Evolutionary conservation across 108 stramenopile species (phyloP).

Genomic region (Epithemia pelagica): DNA sequence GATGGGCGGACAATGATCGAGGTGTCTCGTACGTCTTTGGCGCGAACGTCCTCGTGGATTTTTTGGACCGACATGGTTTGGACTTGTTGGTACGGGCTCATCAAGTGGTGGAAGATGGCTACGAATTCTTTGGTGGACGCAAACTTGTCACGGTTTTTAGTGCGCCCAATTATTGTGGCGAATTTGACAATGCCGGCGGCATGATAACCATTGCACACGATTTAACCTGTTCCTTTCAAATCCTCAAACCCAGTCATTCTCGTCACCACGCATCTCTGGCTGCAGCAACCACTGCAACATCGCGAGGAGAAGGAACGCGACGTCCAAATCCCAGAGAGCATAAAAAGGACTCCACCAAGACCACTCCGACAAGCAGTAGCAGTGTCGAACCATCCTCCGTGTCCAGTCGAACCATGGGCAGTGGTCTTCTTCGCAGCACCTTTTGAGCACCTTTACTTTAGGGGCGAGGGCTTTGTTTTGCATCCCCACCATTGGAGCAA

Average conservation of each 20-base stretch:
- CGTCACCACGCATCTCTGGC: no score
- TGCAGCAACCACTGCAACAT: no score
- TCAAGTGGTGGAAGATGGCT: constrained; percentile 96
- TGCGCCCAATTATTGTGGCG: constrained; percentile 47
- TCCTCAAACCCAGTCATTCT: constrained; percentile 26
- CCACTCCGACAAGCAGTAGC: no score
- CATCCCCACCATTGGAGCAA: no score
- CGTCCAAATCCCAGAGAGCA: no score
- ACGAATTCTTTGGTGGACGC: constrained; percentile 84
- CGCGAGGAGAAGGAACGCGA: no score
- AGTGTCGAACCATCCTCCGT: no score
- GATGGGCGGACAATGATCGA: constrained; percentile 92
- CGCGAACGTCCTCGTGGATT: constrained; percentile 18
- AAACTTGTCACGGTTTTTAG: constrained; percentile 77
- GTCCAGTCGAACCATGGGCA: no score
- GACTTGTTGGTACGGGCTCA: constrained; percentile 89
- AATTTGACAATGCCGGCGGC: constrained; percentile 45
- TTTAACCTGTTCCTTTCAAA: constrained; percentile 29
- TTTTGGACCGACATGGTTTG: constrained; percentile 26
- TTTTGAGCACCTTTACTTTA: no score
- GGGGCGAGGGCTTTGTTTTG: no score
- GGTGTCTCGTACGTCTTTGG: constrained; percentile 96
- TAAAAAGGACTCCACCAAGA: no score
- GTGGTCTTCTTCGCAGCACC: no score
- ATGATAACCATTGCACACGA: constrained; percentile 37